phyloP scores from a whole-genome alignment of 2,329 filamentous ascomycete species.

The Cucurbitaria berberidis region DNA sequence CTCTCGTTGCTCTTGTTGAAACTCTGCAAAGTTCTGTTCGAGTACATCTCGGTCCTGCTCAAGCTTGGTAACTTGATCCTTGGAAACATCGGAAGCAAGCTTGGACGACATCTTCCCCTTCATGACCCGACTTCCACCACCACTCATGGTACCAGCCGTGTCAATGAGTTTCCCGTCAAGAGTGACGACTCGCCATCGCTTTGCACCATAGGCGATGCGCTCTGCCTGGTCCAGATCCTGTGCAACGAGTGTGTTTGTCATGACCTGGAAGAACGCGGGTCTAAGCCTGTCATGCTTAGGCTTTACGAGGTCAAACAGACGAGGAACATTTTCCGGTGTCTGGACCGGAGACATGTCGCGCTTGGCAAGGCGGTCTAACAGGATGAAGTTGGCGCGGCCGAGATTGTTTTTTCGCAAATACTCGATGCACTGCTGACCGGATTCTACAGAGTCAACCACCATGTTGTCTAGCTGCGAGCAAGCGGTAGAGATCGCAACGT shows the following conservation, averaged over 20 bases:
- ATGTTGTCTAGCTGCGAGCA: conserved; percentile 93
- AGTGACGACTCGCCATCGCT: conserved; percentile 94
- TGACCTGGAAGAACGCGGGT: conserved; percentile 92
- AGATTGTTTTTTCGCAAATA: conserved; percentile 97
- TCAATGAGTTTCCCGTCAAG: conserved; percentile 95
- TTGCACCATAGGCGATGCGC: conserved; percentile 92
- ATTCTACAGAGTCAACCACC: conserved; percentile 94
- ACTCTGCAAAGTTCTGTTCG: conserved; percentile 81
- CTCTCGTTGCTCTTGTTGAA: conserved; percentile 83
- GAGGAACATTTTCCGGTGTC: conserved; percentile 89
- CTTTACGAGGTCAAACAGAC: conserved; percentile 90
- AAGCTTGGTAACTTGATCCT: conserved; percentile 86
- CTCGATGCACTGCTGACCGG: conserved; percentile 97
- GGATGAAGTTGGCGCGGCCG: conserved; percentile 95
- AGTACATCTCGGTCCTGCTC: conserved; percentile 85
- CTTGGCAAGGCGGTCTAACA: conserved; percentile 82
- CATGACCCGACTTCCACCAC: conserved; percentile 88
- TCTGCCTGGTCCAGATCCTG: conserved; percentile 94
- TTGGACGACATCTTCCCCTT: conserved; percentile 97
- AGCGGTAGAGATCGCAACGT: conserved; percentile 97
- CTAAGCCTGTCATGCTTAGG: conserved; percentile 85
- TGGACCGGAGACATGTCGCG: conserved; percentile 80
- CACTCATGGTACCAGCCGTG: conserved; percentile 98
- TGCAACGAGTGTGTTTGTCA: conserved; percentile 94
- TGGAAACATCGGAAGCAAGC: conserved; percentile 82